phyloP scores from a whole-genome alignment of 2,329 filamentous ascomycete genomes.

The Colletotrichum sidae region DNA sequence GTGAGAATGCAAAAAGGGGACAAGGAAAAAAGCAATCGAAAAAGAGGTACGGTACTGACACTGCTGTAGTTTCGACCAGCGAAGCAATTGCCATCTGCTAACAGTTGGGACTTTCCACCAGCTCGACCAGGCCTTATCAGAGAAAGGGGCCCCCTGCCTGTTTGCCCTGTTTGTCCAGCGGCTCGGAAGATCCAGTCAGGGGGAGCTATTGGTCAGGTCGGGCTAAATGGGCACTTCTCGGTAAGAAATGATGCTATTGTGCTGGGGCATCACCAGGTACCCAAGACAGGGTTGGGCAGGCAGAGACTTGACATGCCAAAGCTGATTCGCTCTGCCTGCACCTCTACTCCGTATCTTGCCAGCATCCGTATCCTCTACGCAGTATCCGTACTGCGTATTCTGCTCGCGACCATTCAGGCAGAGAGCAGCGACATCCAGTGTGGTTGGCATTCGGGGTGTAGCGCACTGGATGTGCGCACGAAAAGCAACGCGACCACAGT shows the following conservation, averaged over 20 bases:
- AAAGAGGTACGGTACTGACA: no score
- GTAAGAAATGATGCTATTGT: conserved; percentile 28
- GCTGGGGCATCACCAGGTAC: conserved; percentile 1
- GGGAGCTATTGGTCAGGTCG: conserved; percentile 11
- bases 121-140: conserved; percentile 6
- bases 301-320: conserved; percentile 27
- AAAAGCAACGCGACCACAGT: no score
- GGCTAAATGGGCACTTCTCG: conserved; percentile 22
- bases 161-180: conserved; percentile 4
- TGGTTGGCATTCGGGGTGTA: no score
- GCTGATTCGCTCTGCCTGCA: not conserved
- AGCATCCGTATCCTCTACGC: no score
- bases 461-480: no score
- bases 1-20: no score
- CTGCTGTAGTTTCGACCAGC: no score
- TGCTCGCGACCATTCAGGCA: no score
- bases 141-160: conserved; percentile 28
- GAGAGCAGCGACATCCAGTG: no score
- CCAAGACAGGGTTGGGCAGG: conserved; percentile 6
- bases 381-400: not conserved
- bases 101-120: conserved; percentile 1
- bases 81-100: not conserved
- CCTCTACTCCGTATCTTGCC: no score
- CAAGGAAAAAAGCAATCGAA: no score
- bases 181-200: conserved; percentile 26